Evolutionary conservation across 2,329 filamentous ascomycete genomes (phyloP), one percentile per base, ranked within the genome.

Genomic region (Teratosphaeria zuluensis): DNA sequence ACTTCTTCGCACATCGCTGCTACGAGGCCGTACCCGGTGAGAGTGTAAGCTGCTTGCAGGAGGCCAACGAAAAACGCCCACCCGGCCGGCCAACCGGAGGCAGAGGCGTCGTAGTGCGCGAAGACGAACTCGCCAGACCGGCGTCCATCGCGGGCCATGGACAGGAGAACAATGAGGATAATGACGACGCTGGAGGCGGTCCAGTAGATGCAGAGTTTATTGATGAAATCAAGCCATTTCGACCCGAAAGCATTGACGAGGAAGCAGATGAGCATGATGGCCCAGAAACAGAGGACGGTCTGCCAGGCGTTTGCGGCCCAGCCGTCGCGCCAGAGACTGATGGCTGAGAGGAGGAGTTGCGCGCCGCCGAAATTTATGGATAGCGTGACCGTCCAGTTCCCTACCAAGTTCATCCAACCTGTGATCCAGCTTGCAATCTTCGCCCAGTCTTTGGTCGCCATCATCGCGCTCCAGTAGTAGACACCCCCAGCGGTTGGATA

Each of bases 21-120:
- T 1, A 88, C 85, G 81, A 89, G 86, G 6, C 58, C 58, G 31
- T 60, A 60, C 11, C 85, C 82, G 16, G 82, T 85, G 51, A 85
- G 70, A 2, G 81, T 82, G 65, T 85, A 85, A 4, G 79, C 75
- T 28, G 84, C 84, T 73, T 88, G 86, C 30, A 89, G 75, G 24
- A 89, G 73, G 1, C 86, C 86, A 35, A 89, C 84, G 66, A 88
- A 89, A 72, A 88, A 89, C 0, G 85, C 83, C 86, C 86, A 89
- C 35, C 85, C 86, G 24, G 76, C 73, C 4, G 85, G 83, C 80
- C 86, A 89, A 51, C 86, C 86, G 64, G 82, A 85, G 4, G 72
- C 70, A 19, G 80, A 84, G 11, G 85, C 81, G 72, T 89, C 86
- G 64, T 84, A 89, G 71, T 89, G 83, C 0, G 76, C 74, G 68